phyloP scores from a whole-genome alignment of 2,329 filamentous ascomycete species.

The Pyricularia sp. region DNA sequence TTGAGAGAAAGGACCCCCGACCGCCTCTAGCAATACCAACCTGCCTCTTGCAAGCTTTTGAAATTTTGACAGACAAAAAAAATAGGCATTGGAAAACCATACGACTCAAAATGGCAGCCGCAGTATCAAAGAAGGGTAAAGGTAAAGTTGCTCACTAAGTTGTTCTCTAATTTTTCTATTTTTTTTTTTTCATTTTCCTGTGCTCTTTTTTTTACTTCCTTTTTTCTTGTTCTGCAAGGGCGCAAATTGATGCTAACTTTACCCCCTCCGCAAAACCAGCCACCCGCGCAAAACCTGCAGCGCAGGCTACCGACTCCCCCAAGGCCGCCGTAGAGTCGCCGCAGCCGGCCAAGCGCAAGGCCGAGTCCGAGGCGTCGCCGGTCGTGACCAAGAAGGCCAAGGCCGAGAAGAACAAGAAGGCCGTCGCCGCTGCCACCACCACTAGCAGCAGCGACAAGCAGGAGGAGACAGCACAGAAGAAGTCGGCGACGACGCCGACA shows the following conservation, averaged over 20 bases:
- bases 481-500: background rate
- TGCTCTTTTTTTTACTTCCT: background rate
- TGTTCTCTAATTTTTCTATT: background rate
- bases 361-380: conserved; percentile 14
- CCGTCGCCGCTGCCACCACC: background rate
- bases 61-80: background rate
- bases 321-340: conserved; percentile 2
- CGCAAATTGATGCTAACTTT: background rate
- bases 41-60: background rate
- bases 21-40: background rate
- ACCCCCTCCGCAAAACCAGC: background rate
- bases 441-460: background rate
- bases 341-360: conserved; percentile 5
- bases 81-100: background rate
- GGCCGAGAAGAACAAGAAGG: conserved; percentile 4
- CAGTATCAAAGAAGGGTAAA: background rate
- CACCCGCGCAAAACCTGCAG: conserved; percentile 5
- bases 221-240: background rate
- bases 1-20: background rate
- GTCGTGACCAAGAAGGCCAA: conserved; percentile 17
- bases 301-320: background rate
- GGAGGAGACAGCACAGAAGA: too few species aligned
- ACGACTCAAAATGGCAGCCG: background rate
- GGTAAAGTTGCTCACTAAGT: background rate
- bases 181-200: background rate